Evolutionary conservation across 805 yeast species (phyloP), one percentile per base, ranked within the genome.

Genomic region (Kazachstania martiniae): DNA sequence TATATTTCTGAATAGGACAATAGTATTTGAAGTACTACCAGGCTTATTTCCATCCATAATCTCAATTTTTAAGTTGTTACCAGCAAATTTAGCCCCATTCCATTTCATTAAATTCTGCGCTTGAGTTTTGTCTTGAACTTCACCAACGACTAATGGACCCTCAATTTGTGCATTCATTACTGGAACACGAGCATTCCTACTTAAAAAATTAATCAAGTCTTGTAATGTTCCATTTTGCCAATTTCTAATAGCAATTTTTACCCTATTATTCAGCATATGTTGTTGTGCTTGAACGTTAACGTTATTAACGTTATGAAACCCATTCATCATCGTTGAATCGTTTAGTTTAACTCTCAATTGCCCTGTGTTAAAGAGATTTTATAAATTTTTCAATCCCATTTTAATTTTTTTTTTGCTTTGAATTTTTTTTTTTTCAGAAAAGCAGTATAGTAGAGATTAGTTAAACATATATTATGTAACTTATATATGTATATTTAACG

Each of bases 21-120:
- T 71, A 0, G 95, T 75, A 34, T 54, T 60, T 2, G 49, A 45
- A 4, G 65, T 55, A 15, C 39, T 35, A 8, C 44, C 37, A 3
- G 36, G 40, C 8, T 28, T 36, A 12, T 35, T 38, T 10, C 33
- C 36, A 18, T 38, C 44, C 13, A 47, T 12, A 8, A 69, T 61
- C 31, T 64, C 60, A 39, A 87, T 67, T 39, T 65, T 66, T 44
- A 87, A 63, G 3, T 72, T 49, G 29, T 72, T 69, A 8, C 91
- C 89, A 1, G 94, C 93, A 62, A 84, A 86, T 37, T 76, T 65
- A 31, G 79, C 75, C n/a, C 95, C 95, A 26, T 69, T 64, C 71
- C 79, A 77, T 38, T 67, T 70, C 26, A 61, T 52, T 30, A 85
- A 58, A 5, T 63, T 67, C 14, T 70, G 65, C 0, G 85, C 85